These are phyloP conservation scores for Quercus alba DNA, from an alignment of 306 rosid species.

Conservation along the genomic window DNA sequence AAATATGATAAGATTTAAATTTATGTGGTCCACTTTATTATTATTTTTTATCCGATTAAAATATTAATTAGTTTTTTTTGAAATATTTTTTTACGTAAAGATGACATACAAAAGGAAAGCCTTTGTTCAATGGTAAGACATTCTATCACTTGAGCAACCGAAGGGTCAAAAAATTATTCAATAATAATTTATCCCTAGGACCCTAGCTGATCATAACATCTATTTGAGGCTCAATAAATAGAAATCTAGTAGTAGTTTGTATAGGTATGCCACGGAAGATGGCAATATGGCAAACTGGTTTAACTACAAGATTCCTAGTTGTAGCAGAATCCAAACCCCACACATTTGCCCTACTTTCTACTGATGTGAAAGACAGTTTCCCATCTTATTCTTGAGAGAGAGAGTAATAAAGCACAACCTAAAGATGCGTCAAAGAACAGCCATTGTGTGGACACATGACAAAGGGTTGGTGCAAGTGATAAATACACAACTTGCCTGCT, in stretches of 20 bases:
- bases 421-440: conserved; percentile 3
- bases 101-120: too few species aligned
- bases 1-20: too few species aligned
- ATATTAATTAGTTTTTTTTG: too few species aligned
- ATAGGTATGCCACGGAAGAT: too few species aligned
- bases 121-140: too few species aligned
- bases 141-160: too few species aligned
- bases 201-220: neutral
- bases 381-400: conserved; percentile 6
- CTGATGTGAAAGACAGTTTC: conserved; percentile 12
- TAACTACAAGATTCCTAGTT: too few species aligned
- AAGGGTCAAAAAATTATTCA: neutral
- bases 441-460: conserved; percentile 6
- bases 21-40: too few species aligned
- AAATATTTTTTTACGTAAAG: too few species aligned
- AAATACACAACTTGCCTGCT: conserved; percentile 21
- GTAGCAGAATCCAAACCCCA: neutral
- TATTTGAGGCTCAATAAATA: neutral
- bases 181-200: neutral
- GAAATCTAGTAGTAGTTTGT: neutral
- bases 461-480: conserved; percentile 28
- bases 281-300: too few species aligned
- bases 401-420: neutral
- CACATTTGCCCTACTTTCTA: neutral
- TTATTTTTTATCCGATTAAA: too few species aligned